Base-by-base conservation (phyloP, 2,329 filamentous ascomycete species). In the Rhytidhysteron rufulum region DNA sequence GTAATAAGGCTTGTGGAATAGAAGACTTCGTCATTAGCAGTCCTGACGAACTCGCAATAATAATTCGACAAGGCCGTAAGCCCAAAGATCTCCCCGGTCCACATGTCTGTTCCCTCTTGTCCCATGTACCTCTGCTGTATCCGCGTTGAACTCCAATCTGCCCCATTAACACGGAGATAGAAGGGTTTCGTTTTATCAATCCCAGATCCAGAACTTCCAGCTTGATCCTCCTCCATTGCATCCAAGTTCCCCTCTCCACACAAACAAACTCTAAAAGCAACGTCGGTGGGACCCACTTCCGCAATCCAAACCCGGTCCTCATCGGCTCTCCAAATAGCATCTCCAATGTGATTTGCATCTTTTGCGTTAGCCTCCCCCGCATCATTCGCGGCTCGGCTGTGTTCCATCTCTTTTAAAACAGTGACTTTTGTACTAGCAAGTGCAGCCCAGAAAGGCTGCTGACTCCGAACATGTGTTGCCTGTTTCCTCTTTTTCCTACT, bases 371-470 rank as follows among this genome's bases (percentile, higher is more conserved):
- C 82, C 56, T 84, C 84, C 22, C 79, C 80, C 37, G 82, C 84
- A 67, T 89, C 86, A 40, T 80, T 79, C 44, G 84, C 78, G 42
- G 83, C 82, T 62, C 86, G 82, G 50, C 86, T 91, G 62, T 94
- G 79, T 68, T 76, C 73, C 63, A 74, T 78, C 71, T 67, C 90
- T 70, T 95, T 93, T 60, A 94, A 83, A 69, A 95, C 88, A 55
- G 93, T 91, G 62, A 96, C 90, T 75, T 96, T 96, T 60, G 90
- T 95, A 69, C 88, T 95, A 37, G 90, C 90, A 54, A 96, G 79
- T 34, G 90, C 90, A 49, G 90, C 88, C 90, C 90, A 96, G 50
- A 96, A 79, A 35, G 90, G 90, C 69, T 96, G 90, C 60, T 88
- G 83, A 63, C 88, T 87, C 65, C 90, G 79, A 51, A 95, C 88